These are phyloP conservation scores for Cercospora citrullina DNA, from an alignment of 2,329 filamentous ascomycete genomes.

Conservation along the genomic window DNA sequence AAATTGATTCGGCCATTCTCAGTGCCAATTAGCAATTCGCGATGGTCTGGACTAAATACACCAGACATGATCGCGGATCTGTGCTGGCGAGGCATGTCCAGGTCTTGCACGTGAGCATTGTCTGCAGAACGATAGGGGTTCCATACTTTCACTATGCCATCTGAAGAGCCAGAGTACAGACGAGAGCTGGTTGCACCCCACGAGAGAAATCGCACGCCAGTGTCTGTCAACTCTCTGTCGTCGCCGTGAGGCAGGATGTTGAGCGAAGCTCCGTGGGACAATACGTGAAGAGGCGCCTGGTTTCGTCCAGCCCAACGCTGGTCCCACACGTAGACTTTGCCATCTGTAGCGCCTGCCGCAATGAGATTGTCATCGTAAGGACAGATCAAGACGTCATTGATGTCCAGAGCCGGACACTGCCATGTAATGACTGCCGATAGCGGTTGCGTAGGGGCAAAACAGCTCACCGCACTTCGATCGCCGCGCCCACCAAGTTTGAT, in stretches of 20 bases:
- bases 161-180: constrained; percentile 61
- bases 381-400: constrained; percentile 57
- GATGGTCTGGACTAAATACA: constrained; percentile 56
- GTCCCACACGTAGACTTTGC: constrained; percentile 63
- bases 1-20: constrained; percentile 57
- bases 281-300: constrained; percentile 48
- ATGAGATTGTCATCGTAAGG: constrained; percentile 53
- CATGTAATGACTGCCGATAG: constrained; percentile 46
- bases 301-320: constrained; percentile 44
- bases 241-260: constrained; percentile 49
- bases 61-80: constrained; percentile 60
- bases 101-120: constrained; percentile 55
- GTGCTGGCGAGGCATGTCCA: constrained; percentile 44
- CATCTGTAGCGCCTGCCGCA: constrained; percentile 61
- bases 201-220: constrained; percentile 58
- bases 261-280: constrained; percentile 54
- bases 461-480: constrained; percentile 52
- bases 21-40: constrained; percentile 59
- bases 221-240: constrained; percentile 54
- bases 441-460: constrained; percentile 51
- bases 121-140: constrained; percentile 55
- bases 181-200: constrained; percentile 56
- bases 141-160: constrained; percentile 62
- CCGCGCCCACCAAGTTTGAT: constrained; percentile 43
- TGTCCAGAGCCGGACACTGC: constrained; percentile 60